Evolutionary conservation across 176 grass and related monocot species (phyloP), one percentile per base, ranked within the genome.

Genomic region (Panicum miliaceum): DNA sequence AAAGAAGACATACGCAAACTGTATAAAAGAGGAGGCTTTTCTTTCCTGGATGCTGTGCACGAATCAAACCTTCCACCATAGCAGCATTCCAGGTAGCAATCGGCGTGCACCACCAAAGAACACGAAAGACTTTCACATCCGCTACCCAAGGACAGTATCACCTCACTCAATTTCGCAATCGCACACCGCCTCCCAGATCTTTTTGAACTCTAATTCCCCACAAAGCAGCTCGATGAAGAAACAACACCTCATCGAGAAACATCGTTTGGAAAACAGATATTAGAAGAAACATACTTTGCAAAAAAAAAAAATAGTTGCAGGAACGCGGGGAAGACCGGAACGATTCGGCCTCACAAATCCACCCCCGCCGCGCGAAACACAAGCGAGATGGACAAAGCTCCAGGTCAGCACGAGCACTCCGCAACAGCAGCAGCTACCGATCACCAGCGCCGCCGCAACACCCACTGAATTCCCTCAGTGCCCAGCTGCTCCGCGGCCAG

Each of bases 71-170:
- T 45, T 12, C 5, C 19, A 14, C 75, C 58, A 41, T 47, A 59
- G 68, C 12, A 68, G 75, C n/a, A 60, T 59, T 71, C 52, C 42
- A 79, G 54, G 34, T 23, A 69, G 70, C 53, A 76, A 64, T 13
- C 47, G 12, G 12, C 8, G 52, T 37, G 71, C 62, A 45, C 41
- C 69, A 5, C 69, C 82, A 80, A 80, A 12, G 38, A 79, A 40
- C 68, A 75, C 11, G 35, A 1, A 15, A 59, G 79, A n/a, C 53
- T 45, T 42, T 12, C 34, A 37, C 76, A 61, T 40, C 41, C 29
- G 0, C n/a, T 63, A 63, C 27, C 25, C 3, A 48, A 62, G 68
- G 13, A 60, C 52, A 1, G 3, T 26, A 75, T 23, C 48, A 34
- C 1, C 40, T 32, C 82, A 16, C 47, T 14, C 16, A 12, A 75